These are phyloP conservation scores for Neonectria hederae DNA, from an alignment of 2,329 filamentous ascomycete species.

Conservation along the genomic window DNA sequence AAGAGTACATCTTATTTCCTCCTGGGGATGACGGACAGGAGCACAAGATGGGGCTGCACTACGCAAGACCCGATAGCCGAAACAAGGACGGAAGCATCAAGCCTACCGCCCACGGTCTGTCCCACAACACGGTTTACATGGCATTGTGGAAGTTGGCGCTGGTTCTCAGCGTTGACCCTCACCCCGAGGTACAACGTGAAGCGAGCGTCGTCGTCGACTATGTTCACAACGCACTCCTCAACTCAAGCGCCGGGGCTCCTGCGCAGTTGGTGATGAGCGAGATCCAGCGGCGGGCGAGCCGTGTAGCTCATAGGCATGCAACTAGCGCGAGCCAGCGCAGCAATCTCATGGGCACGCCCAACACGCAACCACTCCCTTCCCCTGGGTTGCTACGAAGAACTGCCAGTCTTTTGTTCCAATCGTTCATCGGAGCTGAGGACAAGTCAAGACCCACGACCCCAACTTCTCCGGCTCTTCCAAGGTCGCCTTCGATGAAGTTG, in stretches of 20 bases:
- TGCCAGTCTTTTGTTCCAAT: constrained; percentile 70
- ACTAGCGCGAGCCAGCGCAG: constrained; percentile 55
- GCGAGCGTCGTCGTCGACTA: constrained; percentile 88
- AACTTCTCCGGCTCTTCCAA: constrained; percentile 40
- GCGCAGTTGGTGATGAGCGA: constrained; percentile 80
- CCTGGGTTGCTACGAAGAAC: constrained; percentile 70
- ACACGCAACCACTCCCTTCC: constrained; percentile 58
- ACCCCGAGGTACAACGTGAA: constrained; percentile 89
- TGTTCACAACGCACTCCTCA: constrained; percentile 79
- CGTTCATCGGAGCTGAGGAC: constrained; percentile 63
- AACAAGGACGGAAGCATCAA: constrained; percentile 68
- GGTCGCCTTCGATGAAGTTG: constrained; percentile 49
- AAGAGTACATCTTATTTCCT: constrained; percentile 69
- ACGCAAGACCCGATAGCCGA: constrained; percentile 64
- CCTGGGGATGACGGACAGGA: constrained; percentile 65
- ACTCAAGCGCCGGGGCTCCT: constrained; percentile 77
- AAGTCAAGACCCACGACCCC: constrained; percentile 49
- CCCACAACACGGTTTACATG: constrained; percentile 90
- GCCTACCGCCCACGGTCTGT: constrained; percentile 66
- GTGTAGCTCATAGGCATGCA: constrained; percentile 57
- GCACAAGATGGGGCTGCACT: constrained; percentile 71
- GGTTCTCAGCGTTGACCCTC: constrained; percentile 91
- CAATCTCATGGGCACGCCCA: constrained; percentile 50
- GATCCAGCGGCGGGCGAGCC: constrained; percentile 64
- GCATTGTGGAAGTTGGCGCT: constrained; percentile 94